phyloP scores from a whole-genome alignment of 2,329 filamentous ascomycete genomes.

The Daldinia sp. region DNA sequence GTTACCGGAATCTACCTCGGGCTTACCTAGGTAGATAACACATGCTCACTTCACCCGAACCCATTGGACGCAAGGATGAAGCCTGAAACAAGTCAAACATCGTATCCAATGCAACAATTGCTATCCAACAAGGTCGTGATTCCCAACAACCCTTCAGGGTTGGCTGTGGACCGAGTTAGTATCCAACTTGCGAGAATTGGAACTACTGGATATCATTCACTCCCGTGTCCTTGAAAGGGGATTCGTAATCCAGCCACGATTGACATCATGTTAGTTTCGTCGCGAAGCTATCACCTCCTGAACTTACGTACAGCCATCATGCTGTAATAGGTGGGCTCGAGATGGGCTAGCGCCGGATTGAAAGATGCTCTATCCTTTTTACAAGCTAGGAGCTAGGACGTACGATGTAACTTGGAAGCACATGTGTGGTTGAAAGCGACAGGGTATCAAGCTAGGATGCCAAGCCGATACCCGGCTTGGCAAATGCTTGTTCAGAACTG shows the following conservation, averaged over 20 bases:
- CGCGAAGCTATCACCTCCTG: conserved; percentile 1
- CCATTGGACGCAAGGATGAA: conserved; percentile 24
- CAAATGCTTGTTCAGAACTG: conserved; percentile 42
- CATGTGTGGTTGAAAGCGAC: conserved; percentile 28
- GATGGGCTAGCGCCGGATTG: conserved; percentile 17
- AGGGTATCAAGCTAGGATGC: conserved; percentile 40
- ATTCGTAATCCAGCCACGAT: conserved; percentile 5
- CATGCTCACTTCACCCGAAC: conserved; percentile 26
- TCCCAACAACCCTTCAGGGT: conserved; percentile 17
- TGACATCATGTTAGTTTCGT: conserved; percentile 13
- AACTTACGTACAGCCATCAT: background rate
- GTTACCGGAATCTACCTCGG: background rate
- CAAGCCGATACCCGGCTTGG: conserved; percentile 48
- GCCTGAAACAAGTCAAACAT: conserved; percentile 24
- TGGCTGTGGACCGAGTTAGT: conserved; percentile 7
- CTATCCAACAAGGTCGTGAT: conserved; percentile 28
- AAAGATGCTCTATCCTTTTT: conserved; percentile 17
- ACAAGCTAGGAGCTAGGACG: conserved; percentile 6
- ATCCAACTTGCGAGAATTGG: conserved; percentile 1
- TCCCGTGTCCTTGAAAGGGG: background rate
- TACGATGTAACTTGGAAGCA: conserved; percentile 27
- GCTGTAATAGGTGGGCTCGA: background rate
- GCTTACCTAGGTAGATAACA: conserved; percentile 13
- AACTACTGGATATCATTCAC: background rate
- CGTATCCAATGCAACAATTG: conserved; percentile 6